Base-by-base conservation (phyloP, 306 rosid genomes). In the Cucumis hystrix region DNA sequence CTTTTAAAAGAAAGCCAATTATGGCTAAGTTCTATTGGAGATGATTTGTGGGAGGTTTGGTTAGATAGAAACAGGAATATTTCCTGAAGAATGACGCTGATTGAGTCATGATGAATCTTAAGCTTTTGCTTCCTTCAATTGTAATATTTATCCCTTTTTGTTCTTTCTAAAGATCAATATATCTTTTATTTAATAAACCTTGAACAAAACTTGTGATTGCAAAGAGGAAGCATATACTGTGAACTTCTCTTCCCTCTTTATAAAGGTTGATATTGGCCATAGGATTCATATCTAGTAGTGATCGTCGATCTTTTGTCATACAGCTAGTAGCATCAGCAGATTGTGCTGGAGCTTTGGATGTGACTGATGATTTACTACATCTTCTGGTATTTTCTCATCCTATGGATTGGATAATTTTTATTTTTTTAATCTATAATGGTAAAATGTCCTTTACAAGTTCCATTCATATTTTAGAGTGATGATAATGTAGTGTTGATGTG, bases 291-390 rank as follows among this genome's bases (percentile, higher is more conserved):
- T 73, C 40, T 73, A 10, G 45, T 51, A 30, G 10, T 25, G 62
- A 49, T 72, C 17, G 76, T 73, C 39, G 62, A 49, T 30, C 85
- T 90, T 84, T 86, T 95, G 87, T 88, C 83, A 64, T 86, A 82
- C 96, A 96, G 99, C 98, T 96, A 87, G 97, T 96, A 87, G 92
- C 96, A 56, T 87, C 99, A 83, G 96, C 88, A 85, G 99, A 96
- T 84, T 96, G 98, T 89, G 93, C 98, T 62, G 98, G 99, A 87
- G 98, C 99, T 17, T 82, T 96, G 83, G 99, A 96, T 80, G 89
- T 96, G 68, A 96, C 97, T 14, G 96, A 92, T 13, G 98, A 92
- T 88, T 89, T 96, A 87, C 97, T 87, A 64, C 89, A 92, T 79
- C 85, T 96, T 77, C 87, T 92, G 96, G 99, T 96, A 92, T 70